Evolutionary conservation across 116 monocot genomes (phyloP).

Genomic region (Papilionanthe hybrid): DNA sequence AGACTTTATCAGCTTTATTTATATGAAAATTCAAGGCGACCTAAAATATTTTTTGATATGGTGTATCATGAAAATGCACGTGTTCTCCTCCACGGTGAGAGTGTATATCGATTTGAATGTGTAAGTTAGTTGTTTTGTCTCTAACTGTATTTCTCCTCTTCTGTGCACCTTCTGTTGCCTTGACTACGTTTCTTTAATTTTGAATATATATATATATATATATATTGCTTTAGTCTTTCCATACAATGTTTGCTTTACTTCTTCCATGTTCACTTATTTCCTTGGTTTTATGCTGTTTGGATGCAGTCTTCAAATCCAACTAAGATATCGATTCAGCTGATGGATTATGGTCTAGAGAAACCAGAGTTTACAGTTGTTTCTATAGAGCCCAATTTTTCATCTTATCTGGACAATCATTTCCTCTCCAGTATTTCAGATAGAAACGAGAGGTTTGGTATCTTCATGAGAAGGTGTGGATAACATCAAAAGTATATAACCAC

Average conservation of each 20-base stretch:
- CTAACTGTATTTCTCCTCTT: too few relatives aligned
- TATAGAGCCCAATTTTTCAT: constrained; percentile 62
- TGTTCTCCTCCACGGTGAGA: constrained; percentile 69
- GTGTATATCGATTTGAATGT: constrained; percentile 68
- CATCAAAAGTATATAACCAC: background rate
- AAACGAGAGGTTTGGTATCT: constrained; percentile 37
- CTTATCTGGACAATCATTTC: constrained; percentile 58
- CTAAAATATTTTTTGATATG: constrained; percentile 49
- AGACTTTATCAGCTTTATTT: constrained; percentile 77
- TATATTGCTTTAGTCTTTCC: too few relatives aligned
- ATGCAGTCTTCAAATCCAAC: constrained; percentile 42
- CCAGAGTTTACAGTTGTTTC: constrained; percentile 56
- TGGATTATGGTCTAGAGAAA: constrained; percentile 64
- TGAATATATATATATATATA: too few relatives aligned
- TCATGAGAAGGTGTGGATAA: constrained; percentile 47
- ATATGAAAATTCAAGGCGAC: constrained; percentile 67
- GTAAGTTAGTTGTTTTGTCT: constrained; percentile 34
- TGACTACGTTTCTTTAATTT: too few relatives aligned
- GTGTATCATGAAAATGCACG: constrained; percentile 88
- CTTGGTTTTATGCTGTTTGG: background rate
- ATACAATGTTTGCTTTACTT: too few relatives aligned
- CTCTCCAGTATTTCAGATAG: constrained; percentile 34
- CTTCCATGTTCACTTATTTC: background rate
- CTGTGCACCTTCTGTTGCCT: too few relatives aligned
- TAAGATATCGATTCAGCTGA: constrained; percentile 63